Percentiles rank a stretch among this genome's conserved stretches.
These are phyloP conservation scores for Claviceps citrina DNA, from an alignment of 2,329 filamentous ascomycete species.

Conservation along the genomic window DNA sequence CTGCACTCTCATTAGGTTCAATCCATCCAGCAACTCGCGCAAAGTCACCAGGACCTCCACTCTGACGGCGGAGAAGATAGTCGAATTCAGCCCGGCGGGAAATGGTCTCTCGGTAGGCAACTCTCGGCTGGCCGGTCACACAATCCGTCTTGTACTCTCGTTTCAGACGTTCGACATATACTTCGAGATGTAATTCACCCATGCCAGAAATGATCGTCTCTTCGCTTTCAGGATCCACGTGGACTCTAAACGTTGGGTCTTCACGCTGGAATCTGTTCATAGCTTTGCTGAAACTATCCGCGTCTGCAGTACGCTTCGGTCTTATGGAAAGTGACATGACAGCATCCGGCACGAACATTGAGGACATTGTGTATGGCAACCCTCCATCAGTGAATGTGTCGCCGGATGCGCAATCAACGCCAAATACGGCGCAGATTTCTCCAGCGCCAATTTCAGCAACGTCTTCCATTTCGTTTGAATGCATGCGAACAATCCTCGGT, in stretches of 20 bases:
- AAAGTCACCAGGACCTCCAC: slow-evolving; percentile 87
- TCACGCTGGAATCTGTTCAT: slow-evolving; percentile 98
- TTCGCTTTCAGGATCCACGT: slow-evolving; percentile 80
- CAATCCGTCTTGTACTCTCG: slow-evolving; percentile 96
- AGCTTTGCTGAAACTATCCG: slow-evolving; percentile 90
- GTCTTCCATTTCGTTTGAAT: slow-evolving; percentile 99
- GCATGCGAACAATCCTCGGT: slow-evolving; percentile 95
- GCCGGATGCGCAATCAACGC: slow-evolving; percentile 91
- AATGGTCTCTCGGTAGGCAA: slow-evolving; percentile 93
- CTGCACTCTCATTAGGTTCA: slow-evolving; percentile 62
- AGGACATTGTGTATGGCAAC: slow-evolving; percentile 87
- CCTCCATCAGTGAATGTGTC: slow-evolving; percentile 95
- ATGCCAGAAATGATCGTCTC: slow-evolving; percentile 98
- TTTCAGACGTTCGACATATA: slow-evolving; percentile 92
- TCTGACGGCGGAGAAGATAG: slow-evolving; percentile 88
- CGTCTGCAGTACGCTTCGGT: slow-evolving; percentile 84
- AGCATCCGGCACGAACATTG: slow-evolving; percentile 94
- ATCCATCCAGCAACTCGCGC: slow-evolving; percentile 84
- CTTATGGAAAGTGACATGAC: slow-evolving; percentile 97
- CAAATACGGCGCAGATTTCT: slow-evolving; percentile 97
- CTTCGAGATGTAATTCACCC: slow-evolving; percentile 92
- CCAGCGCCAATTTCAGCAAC: slow-evolving; percentile 82
- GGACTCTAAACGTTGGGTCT: slow-evolving; percentile 92
- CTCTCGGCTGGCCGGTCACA: slow-evolving; percentile 87
- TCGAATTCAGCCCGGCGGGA: slow-evolving; percentile 70